phyloP scores from a whole-genome alignment of 345 rosid genomes.

The Moringa oleifera region DNA sequence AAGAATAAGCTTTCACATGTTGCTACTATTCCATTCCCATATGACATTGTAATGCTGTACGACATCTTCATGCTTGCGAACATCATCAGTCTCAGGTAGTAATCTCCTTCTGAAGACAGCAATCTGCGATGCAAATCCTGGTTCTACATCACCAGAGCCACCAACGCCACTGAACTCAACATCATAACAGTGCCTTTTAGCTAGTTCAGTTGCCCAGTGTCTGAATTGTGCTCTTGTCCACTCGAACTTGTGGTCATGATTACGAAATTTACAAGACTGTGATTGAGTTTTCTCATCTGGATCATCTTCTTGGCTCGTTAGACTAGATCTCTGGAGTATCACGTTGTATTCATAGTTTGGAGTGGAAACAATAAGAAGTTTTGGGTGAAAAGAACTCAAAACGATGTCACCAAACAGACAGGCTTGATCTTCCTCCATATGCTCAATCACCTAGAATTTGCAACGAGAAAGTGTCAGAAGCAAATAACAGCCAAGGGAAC shows the following conservation, averaged over 20 bases:
- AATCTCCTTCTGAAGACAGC: slow-evolving; percentile 52
- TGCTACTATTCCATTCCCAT: slow-evolving; percentile 70
- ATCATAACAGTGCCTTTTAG: slow-evolving; percentile 45
- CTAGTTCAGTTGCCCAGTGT: slow-evolving; percentile 65
- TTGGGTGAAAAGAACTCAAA: slow-evolving; percentile 55
- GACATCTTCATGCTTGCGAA: slow-evolving; percentile 6
- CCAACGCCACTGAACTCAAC: slow-evolving; percentile 92
- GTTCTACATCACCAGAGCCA: slow-evolving; percentile 60
- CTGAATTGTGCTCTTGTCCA: slow-evolving; percentile 90
- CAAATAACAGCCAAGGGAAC: background rate
- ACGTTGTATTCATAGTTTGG: slow-evolving; percentile 89
- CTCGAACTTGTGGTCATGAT: slow-evolving; percentile 97
- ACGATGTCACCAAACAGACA: slow-evolving; percentile 57
- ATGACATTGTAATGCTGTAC: slow-evolving; percentile 39
- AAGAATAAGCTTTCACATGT: background rate
- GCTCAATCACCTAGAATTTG: slow-evolving; percentile 74
- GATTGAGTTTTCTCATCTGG: slow-evolving; percentile 38
- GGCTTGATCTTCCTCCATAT: slow-evolving; percentile 93
- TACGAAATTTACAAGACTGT: slow-evolving; percentile 63
- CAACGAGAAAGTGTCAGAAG: background rate
- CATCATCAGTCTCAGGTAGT: slow-evolving; percentile 11
- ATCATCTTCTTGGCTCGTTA: slow-evolving; percentile 47
- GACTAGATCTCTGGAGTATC: slow-evolving; percentile 55
- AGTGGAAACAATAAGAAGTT: slow-evolving; percentile 76
- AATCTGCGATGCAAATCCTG: slow-evolving; percentile 92